Base-by-base conservation (phyloP, 495 filamentous ascomycete species). In the Podospora didyma region DNA sequence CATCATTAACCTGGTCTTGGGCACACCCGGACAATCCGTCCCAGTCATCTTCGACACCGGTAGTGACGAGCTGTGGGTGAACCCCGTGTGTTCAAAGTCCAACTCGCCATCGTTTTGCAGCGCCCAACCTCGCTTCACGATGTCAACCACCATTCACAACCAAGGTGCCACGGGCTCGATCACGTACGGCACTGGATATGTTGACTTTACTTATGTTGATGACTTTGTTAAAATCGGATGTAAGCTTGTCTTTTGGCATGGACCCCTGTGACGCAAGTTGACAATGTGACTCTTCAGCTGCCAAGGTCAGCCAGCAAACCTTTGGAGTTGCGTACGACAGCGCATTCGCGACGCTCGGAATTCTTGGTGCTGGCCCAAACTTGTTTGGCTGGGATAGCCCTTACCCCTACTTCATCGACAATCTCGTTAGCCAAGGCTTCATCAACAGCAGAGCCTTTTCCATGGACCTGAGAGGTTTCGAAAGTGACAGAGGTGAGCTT, bases 401-500 rank as follows among this genome's bases (percentile, higher is more conserved):
- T 1, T 93, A 93, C 59, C 67, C 81, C 14, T 86, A 87, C 51
- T 69, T 92, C 12, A 83, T 89, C 39, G 79, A 82, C 60, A 75
- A 76, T 3, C 73, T 95, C 61, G 79, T 79, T 19, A 56, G 79
- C 16, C 74, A 82, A 48, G 83, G 82, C 3, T 42, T 84, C 34
- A 89, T 86, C 60, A 79, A 86, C 52, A 87, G 85, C 41, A 85
- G 80, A 54, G 82, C 88, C 12, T 95, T 89, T 66, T 87, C 85
- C 55, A 68, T 92, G 20, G 83, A 88, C 51, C 69, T 87, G 10
- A 53, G 59, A 31, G 47, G 69, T 71, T 57, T 59, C 59, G 47
- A 50, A n/a, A 58, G 52, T 39, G 73, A 73, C 39, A 83, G 81
- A 3, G 89, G 89, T 45, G 79, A 82, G 22, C 84, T 92, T 53